Evolutionary conservation across 2,329 filamentous ascomycete species (phyloP).

Genomic region (Trichophyton schoenleinii): DNA sequence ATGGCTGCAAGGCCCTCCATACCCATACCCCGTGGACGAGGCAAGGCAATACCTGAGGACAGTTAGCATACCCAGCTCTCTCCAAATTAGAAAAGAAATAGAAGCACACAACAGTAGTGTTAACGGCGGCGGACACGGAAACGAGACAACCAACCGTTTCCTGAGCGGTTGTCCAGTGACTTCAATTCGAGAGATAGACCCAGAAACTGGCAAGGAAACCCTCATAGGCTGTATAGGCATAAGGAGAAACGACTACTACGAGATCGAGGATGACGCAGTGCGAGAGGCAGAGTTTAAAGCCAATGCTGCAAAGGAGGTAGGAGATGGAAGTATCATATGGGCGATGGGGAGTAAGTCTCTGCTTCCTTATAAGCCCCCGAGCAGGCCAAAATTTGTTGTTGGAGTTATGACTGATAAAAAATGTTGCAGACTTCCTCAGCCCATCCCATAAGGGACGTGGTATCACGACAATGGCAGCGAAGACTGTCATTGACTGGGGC

Average conservation of each 20-base stretch:
- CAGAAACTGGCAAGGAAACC: constrained; percentile 3
- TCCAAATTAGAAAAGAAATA: background rate
- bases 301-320: constrained; percentile 5
- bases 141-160: background rate
- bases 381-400: no score
- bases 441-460: constrained; percentile 8
- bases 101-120: background rate
- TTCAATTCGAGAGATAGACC: constrained; percentile 7
- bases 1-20: constrained; percentile 8
- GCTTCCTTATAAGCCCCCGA: background rate
- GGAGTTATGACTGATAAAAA: background rate
- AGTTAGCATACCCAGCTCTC: background rate
- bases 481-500: constrained; percentile 7
- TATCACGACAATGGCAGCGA: constrained; percentile 8
- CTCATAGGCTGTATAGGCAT: constrained; percentile 6
- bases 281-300: background rate
- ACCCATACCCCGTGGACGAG: constrained; percentile 5
- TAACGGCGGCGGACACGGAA: background rate
- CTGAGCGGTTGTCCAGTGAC: constrained; percentile 4
- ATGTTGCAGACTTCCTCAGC: constrained; percentile 6
- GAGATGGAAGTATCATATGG: constrained; percentile 10
- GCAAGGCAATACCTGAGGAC: background rate
- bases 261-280: constrained; percentile 5
- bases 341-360: constrained; percentile 7
- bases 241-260: constrained; percentile 2